Evolutionary conservation across 257 asterid species (phyloP).

Genomic region (Vinca minor): DNA sequence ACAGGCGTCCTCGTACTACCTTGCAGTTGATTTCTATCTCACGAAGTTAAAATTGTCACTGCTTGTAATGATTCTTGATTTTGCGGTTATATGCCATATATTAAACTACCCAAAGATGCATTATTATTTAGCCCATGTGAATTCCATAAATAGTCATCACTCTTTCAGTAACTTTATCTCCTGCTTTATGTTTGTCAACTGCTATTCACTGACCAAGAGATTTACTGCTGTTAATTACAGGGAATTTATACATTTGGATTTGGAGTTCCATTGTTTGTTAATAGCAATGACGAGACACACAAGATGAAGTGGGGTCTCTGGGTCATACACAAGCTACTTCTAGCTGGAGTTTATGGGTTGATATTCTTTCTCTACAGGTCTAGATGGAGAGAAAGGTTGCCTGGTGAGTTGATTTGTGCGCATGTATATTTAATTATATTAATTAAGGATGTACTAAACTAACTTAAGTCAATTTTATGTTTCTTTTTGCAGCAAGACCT

Average conservation of each 20-base stretch:
- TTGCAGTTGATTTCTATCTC: too few species aligned
- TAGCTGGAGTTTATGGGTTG: constrained; percentile 39
- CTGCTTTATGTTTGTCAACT: neutral
- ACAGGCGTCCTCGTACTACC: too few species aligned
- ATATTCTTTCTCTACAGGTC: constrained; percentile 30
- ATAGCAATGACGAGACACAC: constrained; percentile 13
- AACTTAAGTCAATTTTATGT: neutral
- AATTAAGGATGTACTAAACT: neutral
- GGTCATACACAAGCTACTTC: constrained; percentile 34
- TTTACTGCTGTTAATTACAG: constrained; percentile 14
- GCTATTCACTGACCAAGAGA: neutral
- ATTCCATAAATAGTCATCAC: neutral
- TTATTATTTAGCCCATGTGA: neutral
- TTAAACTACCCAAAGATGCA: neutral
- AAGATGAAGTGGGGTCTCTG: constrained; percentile 36
- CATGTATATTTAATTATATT: neutral
- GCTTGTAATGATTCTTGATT: neutral
- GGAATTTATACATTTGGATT: constrained; percentile 35
- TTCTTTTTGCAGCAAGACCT: constrained; percentile 37
- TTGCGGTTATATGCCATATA: neutral
- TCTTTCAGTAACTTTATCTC: neutral
- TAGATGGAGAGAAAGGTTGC: constrained; percentile 37
- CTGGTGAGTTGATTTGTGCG: constrained; percentile 26
- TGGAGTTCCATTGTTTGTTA: constrained; percentile 25
- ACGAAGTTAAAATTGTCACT: too few species aligned